Evolutionary conservation across 208 protist species (phyloP).

Genomic region (Trypanosoma caninum): DNA sequence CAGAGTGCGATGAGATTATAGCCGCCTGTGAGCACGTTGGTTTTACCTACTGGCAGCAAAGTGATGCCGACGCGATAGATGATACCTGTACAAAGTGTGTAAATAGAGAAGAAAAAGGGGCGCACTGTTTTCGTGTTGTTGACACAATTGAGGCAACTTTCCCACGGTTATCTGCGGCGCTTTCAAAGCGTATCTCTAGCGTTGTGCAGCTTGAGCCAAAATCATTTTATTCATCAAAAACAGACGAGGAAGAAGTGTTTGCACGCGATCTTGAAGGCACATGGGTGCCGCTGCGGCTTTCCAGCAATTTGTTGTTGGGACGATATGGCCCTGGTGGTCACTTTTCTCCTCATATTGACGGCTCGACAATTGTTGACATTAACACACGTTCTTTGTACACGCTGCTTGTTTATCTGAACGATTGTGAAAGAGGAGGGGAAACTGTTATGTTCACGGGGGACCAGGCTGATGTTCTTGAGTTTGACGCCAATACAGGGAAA

Average conservation of each 20-base stretch:
- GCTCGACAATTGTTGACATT: constrained; percentile 79
- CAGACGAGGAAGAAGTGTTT: constrained; percentile 55
- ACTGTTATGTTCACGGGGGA: constrained; percentile 76
- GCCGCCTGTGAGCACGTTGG: constrained; percentile 69
- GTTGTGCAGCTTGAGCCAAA: constrained; percentile 59
- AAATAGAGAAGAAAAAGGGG: constrained; percentile 30
- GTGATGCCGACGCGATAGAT: constrained; percentile 25
- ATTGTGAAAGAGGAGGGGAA: constrained; percentile 69
- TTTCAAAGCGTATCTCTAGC: constrained; percentile 61
- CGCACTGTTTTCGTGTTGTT: constrained; percentile 68
- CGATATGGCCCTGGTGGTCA: constrained; percentile 82
- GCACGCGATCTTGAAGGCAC: constrained; percentile 74
- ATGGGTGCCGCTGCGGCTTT: constrained; percentile 72
- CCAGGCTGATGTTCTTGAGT: constrained; percentile 62
- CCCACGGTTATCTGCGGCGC: constrained; percentile 43
- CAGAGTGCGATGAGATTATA: constrained; percentile 68
- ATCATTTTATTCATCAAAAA: constrained; percentile 51
- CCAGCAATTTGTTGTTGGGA: constrained; percentile 75
- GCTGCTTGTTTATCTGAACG: constrained; percentile 88
- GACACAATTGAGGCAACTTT: constrained; percentile 88
- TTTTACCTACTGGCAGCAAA: constrained; percentile 78
- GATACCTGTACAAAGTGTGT: background rate
- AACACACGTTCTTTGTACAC: constrained; percentile 90
- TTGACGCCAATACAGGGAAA: constrained; percentile 45
- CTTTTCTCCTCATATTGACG: constrained; percentile 92